A percentile compares a stretch with the other conserved stretches of the same genome.
Conservation (phyloP, 73 alveolate species). For the Paramecium sonneborni region DNA sequence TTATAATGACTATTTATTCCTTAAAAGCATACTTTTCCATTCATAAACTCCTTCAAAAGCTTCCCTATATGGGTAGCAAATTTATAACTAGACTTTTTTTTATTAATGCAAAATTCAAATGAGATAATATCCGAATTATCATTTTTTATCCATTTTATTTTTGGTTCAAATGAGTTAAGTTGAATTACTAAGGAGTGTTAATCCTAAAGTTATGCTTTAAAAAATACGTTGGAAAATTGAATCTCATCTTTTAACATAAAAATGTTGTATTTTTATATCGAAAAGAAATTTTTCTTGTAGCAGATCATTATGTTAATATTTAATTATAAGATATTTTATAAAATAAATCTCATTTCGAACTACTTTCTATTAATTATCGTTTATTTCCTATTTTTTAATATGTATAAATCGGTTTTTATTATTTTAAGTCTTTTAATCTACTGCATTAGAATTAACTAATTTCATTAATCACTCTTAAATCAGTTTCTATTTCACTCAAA, state of each 20-base stretch:
- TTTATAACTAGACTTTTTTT: background rate
- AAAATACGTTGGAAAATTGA: background rate
- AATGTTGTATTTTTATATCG: background rate
- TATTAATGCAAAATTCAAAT: background rate
- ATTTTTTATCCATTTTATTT: background rate
- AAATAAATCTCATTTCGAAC: background rate
- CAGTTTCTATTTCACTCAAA: background rate
- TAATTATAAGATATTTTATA: background rate
- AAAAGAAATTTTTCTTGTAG: background rate
- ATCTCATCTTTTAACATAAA: background rate
- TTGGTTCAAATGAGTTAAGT: background rate
- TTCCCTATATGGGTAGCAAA: background rate
- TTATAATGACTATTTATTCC: conserved; percentile 6
- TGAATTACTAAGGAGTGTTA: background rate
- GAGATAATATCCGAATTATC: background rate
- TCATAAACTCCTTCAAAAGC: background rate
- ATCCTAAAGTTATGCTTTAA: background rate
- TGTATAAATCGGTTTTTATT: background rate
- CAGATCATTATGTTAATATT: background rate
- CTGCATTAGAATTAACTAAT: background rate
- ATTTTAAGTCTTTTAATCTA: background rate
- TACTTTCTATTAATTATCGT: background rate
- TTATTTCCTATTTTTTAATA: background rate
- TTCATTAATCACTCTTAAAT: background rate
- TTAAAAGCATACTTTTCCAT: background rate